Evolutionary conservation across 306 rosid species (phyloP), one percentile per base, ranked within the genome.

Genomic region (Dalbergia cochinchinensis): DNA sequence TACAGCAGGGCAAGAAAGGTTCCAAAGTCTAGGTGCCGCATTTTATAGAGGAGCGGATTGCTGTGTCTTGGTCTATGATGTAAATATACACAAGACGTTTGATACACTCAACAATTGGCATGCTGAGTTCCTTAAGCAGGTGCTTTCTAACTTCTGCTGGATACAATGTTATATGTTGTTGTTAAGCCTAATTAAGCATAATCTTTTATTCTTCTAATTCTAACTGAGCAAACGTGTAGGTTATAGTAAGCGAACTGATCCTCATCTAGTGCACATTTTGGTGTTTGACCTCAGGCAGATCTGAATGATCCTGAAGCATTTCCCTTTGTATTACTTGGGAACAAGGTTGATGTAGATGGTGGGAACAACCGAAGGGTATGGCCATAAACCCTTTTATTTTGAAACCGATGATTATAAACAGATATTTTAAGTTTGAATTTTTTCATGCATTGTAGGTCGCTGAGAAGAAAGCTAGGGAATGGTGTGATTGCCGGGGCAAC

Each of bases 1-100:
- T 80, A 94, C 99, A 5, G 99, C 99, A 60, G 99, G 99, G 16
- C 97, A 92, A 50, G 99, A 94, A 71, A 88, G 94, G 88, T 94
- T 94, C 44, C 97, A 92, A 22, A 88, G 97, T 82, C 87, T 92
- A 22, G 97, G 97, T 0, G 86, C 92, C 65, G 97, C 97, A 65
- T 94, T 92, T 85, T 94, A 91, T 44, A 83, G 99, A 62, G 99
- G 98, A 3, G 91, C 98, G 50, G 98, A 94, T 86, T 94, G 98
- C 39, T 94, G 98, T 85, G 94, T 94, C 80, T 84, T 94, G 78
- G 97, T 92, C 3, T 94, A 87, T 78, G 98, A 94, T 82, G 91
- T 94, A 53, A 94, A 92, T 84, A 75, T 85, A 73, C 61, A 33
- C 0, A 86, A 76, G 81, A 83, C 97, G 74, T 92, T 92, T 78